Base-by-base conservation (phyloP, 2,329 filamentous ascomycete species). In the Basipetospora chlamydospora region DNA sequence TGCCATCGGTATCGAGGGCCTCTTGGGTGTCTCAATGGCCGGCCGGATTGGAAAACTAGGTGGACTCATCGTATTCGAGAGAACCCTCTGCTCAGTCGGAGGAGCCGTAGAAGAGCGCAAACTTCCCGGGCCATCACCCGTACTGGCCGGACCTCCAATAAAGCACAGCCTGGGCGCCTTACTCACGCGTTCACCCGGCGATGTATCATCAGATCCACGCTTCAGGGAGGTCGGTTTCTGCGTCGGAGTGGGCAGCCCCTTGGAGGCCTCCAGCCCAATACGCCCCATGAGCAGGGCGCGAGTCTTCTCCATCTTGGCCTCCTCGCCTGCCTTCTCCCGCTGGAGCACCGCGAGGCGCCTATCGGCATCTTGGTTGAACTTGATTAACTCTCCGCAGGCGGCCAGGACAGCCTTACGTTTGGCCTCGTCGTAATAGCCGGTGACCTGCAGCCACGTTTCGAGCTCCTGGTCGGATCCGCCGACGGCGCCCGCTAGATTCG, bases 371-470 rank as follows among this genome's bases (percentile, higher is more conserved):
- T 42, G 40, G 3, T 50, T 44, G n/a, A 48, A 31, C 8, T 29
- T 28, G 10, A 37, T 37, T 3, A 49, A 41, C 21, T 43, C 41
- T 21, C 42, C 38, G 26, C 47, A 28, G 3, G 34, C 25, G 4
- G 37, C 20, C 21, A 51, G 40, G 1, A 44, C 36, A 8, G 37
- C 41, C 4, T 32, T 38, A 13, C 48, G 44, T 23, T 47, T 37
- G 4, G 34, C 31, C 9, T 26, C 2, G 29, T 51, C 43, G 32
- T 47, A 49, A 37, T 39, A 51, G 13, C 47, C 33, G 2, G 49
- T 50, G 18, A 49, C 38, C n/a, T 47, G 33, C 11, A 51, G 41
- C 49, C 48, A 51, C 11, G 46, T 39, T n/a, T 25, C 29, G 18
- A 51, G 28, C 8, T 50, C 47, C 6, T 40, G 18, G 18, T 49